A percentile compares a stretch with the other conserved stretches of the same genome.
Conservation (phyloP, 1,284 basidiomycete species). For the Irpex sp. region DNA sequence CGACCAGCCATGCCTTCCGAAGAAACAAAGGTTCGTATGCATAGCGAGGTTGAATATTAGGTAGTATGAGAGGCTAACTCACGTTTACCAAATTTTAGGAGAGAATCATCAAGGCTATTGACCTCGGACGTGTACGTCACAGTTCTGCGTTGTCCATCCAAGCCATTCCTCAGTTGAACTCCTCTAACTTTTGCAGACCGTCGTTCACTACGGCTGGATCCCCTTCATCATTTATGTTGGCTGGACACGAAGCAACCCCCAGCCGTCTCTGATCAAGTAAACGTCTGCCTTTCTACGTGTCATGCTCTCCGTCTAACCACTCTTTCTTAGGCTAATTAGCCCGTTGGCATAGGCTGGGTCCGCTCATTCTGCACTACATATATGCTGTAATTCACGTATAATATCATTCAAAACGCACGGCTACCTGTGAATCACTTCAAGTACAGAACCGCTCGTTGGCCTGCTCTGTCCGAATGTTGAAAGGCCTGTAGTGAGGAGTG, state of each 20-base stretch:
- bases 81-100: constrained; percentile 44
- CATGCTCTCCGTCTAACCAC: constrained; percentile 4
- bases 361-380: constrained; percentile 6
- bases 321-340: constrained; percentile 72
- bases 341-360: constrained; percentile 66
- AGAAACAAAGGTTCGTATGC: constrained; percentile 70
- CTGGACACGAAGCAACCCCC: constrained; percentile 84
- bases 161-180: constrained; percentile 4
- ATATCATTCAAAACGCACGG: constrained; percentile 17
- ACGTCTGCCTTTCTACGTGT: constrained; percentile 27
- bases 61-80: background rate
- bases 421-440: constrained; percentile 5
- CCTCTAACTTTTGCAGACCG: constrained; percentile 50
- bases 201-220: constrained; percentile 91
- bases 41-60: background rate
- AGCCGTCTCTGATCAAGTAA: constrained; percentile 92
- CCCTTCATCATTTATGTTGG: constrained; percentile 93
- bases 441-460: background rate
- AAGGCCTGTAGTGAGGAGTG: background rate
- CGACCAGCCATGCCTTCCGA: constrained; percentile 68
- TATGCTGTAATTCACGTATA: constrained; percentile 17
- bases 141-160: constrained; percentile 7
- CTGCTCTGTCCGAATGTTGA: background rate
- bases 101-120: constrained; percentile 74
- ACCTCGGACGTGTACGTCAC: constrained; percentile 70